phyloP scores from a whole-genome alignment of 352 stramenopile genomes.

The Globisporangium paroecandrum region DNA sequence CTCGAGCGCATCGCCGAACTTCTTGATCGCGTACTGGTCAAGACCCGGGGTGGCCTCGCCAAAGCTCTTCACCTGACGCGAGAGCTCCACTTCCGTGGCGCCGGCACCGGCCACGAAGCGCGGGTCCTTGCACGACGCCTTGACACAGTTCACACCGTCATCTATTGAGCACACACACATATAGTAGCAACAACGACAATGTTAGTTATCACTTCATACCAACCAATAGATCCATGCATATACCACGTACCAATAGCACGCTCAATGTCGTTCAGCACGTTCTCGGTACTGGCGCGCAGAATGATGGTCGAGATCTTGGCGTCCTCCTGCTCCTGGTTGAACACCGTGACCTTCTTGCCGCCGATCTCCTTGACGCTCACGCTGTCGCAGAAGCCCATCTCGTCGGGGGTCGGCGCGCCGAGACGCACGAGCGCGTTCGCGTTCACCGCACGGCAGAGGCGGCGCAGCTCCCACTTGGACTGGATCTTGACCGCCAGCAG shows the following conservation, averaged over 20 bases:
- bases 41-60: conserved; percentile 95
- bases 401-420: conserved; percentile 95
- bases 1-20: conserved; percentile 98
- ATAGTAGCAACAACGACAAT: background rate
- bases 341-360: conserved; percentile 95
- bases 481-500: conserved; percentile 97
- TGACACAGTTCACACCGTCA: conserved; percentile 97
- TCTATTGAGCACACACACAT: conserved; percentile 46
- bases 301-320: conserved; percentile 97
- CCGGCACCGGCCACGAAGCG: conserved; percentile 95
- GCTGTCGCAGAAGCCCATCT: conserved; percentile 96
- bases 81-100: conserved; percentile 96
- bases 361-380: conserved; percentile 95
- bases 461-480: conserved; percentile 98
- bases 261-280: conserved; percentile 98
- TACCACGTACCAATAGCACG: conserved; percentile 83
- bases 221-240: background rate
- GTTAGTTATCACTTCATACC: background rate
- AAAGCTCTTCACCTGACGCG: conserved; percentile 92
- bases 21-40: conserved; percentile 99
- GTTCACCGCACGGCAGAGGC: conserved; percentile 95
- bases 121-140: conserved; percentile 92
- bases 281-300: conserved; percentile 91
- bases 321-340: conserved; percentile 92
- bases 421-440: conserved; percentile 97